A percentile compares a stretch with the other conserved stretches of the same genome.
Conservation (phyloP, 495 filamentous ascomycete genomes). For the Bacidia gigantensis region DNA sequence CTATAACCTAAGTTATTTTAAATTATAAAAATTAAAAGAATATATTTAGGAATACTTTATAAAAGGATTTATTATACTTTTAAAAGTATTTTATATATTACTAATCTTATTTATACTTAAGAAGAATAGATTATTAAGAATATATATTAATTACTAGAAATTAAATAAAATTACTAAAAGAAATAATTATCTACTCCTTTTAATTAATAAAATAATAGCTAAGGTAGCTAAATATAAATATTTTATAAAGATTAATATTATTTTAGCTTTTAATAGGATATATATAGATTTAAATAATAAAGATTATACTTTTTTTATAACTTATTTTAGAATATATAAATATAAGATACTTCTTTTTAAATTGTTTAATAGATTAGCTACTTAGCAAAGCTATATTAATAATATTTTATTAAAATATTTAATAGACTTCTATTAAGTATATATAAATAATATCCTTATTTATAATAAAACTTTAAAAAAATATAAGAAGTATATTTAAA, state of each 20-base stretch:
- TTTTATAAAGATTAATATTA: no score
- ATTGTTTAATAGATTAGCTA: no score
- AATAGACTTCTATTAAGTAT: neutral
- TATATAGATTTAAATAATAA: neutral
- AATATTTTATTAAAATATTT: neutral
- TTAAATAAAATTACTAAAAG: neutral
- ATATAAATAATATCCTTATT: slow-evolving; percentile 3
- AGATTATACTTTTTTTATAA: neutral
- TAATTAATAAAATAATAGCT: no score
- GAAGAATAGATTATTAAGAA: neutral
- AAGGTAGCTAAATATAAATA: no score
- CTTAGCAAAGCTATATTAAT: slow-evolving; percentile 1
- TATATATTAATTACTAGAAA: neutral
- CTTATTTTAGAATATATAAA: neutral
- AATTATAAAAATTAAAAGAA: neutral
- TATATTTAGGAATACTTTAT: neutral
- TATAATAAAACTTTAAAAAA: neutral
- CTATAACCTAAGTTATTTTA: neutral
- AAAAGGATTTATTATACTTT: no score
- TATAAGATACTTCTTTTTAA: no score
- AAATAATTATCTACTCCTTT: neutral
- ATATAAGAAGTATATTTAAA: neutral
- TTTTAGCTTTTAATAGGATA: no score
- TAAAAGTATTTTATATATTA: no score
- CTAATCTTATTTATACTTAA: no score